A percentile compares a stretch with the other conserved stretches of the same genome.
Evolutionary conservation across 345 rosid genomes (phyloP).

Genomic region (Erucastrum elatum): DNA sequence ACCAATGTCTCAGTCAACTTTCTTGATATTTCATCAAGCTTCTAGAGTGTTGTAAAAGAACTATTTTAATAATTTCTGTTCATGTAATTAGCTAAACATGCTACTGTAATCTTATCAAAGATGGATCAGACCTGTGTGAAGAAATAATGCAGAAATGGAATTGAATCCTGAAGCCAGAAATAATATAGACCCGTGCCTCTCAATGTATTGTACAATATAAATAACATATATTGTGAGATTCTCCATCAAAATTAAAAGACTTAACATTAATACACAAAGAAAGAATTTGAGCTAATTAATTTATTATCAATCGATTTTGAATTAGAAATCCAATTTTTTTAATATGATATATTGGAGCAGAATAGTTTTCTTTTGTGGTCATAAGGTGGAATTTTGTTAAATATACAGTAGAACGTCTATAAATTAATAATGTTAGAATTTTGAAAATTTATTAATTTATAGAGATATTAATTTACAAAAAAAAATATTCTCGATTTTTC

Average conservation of each 20-base stretch:
- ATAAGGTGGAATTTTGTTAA: no score
- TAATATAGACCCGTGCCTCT: background rate
- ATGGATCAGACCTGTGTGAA: background rate
- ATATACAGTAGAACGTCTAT: no score
- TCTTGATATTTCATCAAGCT: slow-evolving; percentile 13
- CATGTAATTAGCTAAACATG: background rate
- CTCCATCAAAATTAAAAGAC: background rate
- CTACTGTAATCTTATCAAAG: background rate
- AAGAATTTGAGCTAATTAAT: background rate
- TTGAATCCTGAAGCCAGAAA: background rate
- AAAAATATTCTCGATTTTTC: no score
- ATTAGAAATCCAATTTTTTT: no score
- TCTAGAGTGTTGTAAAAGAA: slow-evolving; percentile 21
- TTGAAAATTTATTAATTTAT: no score
- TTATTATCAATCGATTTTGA: no score
- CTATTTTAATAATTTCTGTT: background rate
- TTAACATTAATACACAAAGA: background rate
- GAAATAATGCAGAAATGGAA: background rate
- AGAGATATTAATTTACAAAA: no score
- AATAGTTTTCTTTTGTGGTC: no score
- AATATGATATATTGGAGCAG: no score
- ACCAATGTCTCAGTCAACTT: background rate
- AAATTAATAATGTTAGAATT: no score
- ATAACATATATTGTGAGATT: background rate
- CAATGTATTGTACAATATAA: background rate